Percentiles rank a stretch among this genome's conserved stretches.
Evolutionary conservation across 2,329 filamentous ascomycete species (phyloP).

Genomic region (Nothophaeocryptopus gaeumannii): DNA sequence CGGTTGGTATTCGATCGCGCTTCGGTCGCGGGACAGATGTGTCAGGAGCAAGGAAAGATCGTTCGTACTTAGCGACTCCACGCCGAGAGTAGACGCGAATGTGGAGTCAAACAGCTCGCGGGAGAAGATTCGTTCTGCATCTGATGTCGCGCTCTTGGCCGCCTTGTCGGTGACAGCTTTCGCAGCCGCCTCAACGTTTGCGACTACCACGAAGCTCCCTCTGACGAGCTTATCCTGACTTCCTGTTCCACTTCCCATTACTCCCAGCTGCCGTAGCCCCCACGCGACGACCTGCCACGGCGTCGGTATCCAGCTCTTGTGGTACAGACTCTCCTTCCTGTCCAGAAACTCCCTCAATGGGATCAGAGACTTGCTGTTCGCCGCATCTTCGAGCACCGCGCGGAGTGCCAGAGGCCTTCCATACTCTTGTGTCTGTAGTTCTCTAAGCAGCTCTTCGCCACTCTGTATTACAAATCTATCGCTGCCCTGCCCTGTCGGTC

Average conservation of each 20-base stretch:
- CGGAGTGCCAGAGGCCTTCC: slow-evolving; percentile 79
- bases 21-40: slow-evolving; percentile 53
- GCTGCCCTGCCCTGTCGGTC: slow-evolving; percentile 34
- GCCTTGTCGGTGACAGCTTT: slow-evolving; percentile 38
- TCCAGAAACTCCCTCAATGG: slow-evolving; percentile 66
- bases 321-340: slow-evolving; percentile 68
- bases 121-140: slow-evolving; percentile 35
- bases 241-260: slow-evolving; percentile 9
- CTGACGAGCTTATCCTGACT: slow-evolving; percentile 56
- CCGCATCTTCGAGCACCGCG: slow-evolving; percentile 72
- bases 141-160: slow-evolving; percentile 32
- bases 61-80: slow-evolving; percentile 35
- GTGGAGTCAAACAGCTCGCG: slow-evolving; percentile 29
- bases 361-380: slow-evolving; percentile 67
- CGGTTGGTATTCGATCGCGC: slow-evolving; percentile 30
- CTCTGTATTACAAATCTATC: slow-evolving; percentile 53
- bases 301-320: slow-evolving; percentile 64
- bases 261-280: slow-evolving; percentile 63
- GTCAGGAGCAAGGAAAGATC: slow-evolving; percentile 48
- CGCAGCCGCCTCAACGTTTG: slow-evolving; percentile 56
- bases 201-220: slow-evolving; percentile 65
- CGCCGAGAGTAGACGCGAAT: slow-evolving; percentile 26
- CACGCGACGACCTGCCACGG: slow-evolving; percentile 71
- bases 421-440: slow-evolving; percentile 72
- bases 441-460: slow-evolving; percentile 63